Evolutionary conservation across 257 asterid species (phyloP).

Genomic region (Rubia yunnanensis): DNA sequence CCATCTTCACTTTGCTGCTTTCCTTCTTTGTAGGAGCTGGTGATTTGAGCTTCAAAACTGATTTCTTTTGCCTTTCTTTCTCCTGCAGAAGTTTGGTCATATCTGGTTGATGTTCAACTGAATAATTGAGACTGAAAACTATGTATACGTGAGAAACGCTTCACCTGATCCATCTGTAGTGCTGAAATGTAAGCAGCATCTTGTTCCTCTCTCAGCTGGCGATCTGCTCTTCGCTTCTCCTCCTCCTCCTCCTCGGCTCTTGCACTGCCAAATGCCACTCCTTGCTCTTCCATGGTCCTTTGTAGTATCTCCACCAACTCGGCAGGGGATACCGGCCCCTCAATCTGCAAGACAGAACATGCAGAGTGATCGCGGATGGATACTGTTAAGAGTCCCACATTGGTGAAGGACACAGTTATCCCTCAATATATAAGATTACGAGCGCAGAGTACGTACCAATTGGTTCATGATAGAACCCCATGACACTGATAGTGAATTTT

Average conservation of each 20-base stretch:
- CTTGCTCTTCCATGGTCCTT: constrained; percentile 73
- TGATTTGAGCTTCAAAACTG: constrained; percentile 17
- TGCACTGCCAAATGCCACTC: constrained; percentile 48
- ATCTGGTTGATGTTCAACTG: neutral
- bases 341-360: constrained; percentile 33
- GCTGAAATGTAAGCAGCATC: constrained; percentile 73
- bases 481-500: too few relatives aligned
- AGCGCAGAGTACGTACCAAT: neutral
- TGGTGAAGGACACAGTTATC: too few relatives aligned
- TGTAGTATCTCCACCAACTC: constrained; percentile 68
- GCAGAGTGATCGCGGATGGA: too few relatives aligned
- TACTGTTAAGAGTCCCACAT: too few relatives aligned
- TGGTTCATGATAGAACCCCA: neutral
- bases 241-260: constrained; percentile 31
- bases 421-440: too few relatives aligned
- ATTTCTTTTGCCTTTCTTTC: constrained; percentile 33
- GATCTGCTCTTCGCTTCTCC: constrained; percentile 36
- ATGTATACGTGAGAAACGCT: neutral
- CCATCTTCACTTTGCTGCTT: constrained; percentile 17
- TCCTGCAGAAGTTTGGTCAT: constrained; percentile 29
- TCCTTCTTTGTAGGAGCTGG: constrained; percentile 12
- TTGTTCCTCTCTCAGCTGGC: constrained; percentile 66
- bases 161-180: constrained; percentile 65
- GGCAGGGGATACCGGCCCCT: constrained; percentile 72
- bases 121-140: neutral